Evolutionary conservation across 2,329 filamentous ascomycete species (phyloP).

Genomic region (Aspergillus flavus): DNA sequence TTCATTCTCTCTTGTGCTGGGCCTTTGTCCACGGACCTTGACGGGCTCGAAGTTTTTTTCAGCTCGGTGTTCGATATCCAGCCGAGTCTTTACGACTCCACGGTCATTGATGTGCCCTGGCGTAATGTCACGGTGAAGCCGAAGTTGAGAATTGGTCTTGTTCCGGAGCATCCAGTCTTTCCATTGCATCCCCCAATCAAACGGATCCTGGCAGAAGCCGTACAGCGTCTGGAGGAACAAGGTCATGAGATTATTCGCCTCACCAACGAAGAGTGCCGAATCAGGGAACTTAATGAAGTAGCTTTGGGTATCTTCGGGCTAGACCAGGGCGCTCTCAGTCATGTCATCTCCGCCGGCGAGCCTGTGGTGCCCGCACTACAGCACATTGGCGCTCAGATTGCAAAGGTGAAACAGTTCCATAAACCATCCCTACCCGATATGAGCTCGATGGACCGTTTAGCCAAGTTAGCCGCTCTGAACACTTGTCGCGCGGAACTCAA

Average conservation of each 20-base stretch:
- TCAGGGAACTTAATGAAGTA: constrained; percentile 23
- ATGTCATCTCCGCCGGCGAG: constrained; percentile 28
- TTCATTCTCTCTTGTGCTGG: constrained; percentile 26
- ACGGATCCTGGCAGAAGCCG: constrained; percentile 45
- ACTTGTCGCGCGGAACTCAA: constrained; percentile 35
- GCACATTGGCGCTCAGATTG: constrained; percentile 13
- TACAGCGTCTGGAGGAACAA: constrained; percentile 38
- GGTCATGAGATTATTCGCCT: constrained; percentile 50
- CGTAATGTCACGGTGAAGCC: constrained; percentile 17
- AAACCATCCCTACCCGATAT: constrained; percentile 11
- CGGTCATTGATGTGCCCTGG: constrained; percentile 24
- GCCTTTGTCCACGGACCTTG: constrained; percentile 21
- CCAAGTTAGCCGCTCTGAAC: constrained; percentile 22
- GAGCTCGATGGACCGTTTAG: constrained; percentile 18
- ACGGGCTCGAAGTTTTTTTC: constrained; percentile 23
- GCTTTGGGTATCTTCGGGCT: constrained; percentile 28
- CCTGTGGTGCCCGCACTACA: constrained; percentile 25
- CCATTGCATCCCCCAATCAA: constrained; percentile 54
- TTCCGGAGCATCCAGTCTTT: constrained; percentile 49
- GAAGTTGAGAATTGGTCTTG: constrained; percentile 50
- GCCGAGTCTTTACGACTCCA: constrained; percentile 24
- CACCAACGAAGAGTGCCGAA: constrained; percentile 10
- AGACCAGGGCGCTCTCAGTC: constrained; percentile 16
- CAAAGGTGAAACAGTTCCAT: constrained; percentile 7
- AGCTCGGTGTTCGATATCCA: constrained; percentile 14